Base-by-base conservation (phyloP, 306 rosid genomes). In the Benincasa hispida region DNA sequence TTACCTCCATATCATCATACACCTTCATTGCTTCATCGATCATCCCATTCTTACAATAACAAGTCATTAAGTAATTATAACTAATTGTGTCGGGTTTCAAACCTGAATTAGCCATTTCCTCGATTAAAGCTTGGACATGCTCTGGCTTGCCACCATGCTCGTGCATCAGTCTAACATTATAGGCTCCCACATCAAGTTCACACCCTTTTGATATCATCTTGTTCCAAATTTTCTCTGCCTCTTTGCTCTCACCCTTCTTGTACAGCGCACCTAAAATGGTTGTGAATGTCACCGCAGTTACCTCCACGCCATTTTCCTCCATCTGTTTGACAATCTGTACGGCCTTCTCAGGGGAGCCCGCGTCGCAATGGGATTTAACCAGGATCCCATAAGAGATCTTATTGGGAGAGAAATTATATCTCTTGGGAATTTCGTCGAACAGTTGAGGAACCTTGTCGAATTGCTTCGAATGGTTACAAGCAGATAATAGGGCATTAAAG, bases 161-260 rank as follows among this genome's bases (percentile, higher is more conserved):
- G 77, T 78, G 79, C 88, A 80, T 81, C 60, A 90, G 72, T 83
- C 68, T 83, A 66, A 90, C 91, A 28, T 90, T 88, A 59, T 81
- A 85, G 1, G 90, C 89, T 0, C 85, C 80, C 0, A 80, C 84
- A 72, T 88, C 96, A 15, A 83, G 48, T 82, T 81, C 81, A 50
- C 83, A 79, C n/a, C 88, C 87, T 25, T 85, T 88, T 41, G 81
- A 51, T 51, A 78, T 76, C 96, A 90, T 90, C 74, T 59, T 72
- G 28, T 79, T 19, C 96, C 96, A 90, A 54, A 88, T 28, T 30
- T 80, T 83, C 72, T 88, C 90, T 1, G 91, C 96, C 80, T 87
- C 93, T 17, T 82, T 87, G 0, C 34, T 68, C 48, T 81, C 65
- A 1, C 92, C 91, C 77, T 81, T 81, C 85, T 73, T 85, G 77